Conservation (phyloP, 2,329 filamentous ascomycete species). For the Arthrobotrys sinensis region DNA sequence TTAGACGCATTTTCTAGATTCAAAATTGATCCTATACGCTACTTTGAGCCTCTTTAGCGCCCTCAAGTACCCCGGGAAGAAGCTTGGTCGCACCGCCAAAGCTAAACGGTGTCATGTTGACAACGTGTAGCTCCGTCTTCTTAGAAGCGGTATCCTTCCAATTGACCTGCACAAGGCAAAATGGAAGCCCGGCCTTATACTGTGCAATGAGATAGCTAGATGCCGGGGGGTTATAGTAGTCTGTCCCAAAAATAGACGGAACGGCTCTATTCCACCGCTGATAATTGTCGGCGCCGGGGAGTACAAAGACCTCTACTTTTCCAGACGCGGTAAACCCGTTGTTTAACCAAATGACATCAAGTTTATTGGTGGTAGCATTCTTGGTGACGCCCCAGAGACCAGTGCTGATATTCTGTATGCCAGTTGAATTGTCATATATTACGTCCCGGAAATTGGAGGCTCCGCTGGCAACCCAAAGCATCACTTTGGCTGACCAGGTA, state of each 20-base stretch:
- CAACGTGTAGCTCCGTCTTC: slow-evolving; percentile 3
- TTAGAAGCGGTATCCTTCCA: background rate
- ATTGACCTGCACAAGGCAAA: background rate
- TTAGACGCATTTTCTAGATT: too few species aligned
- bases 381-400: background rate
- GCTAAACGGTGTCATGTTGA: background rate
- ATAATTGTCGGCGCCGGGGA: background rate
- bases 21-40: too few species aligned
- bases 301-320: background rate
- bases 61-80: too few species aligned
- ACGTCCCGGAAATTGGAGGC: background rate
- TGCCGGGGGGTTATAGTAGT: background rate
- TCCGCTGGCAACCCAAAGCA: background rate
- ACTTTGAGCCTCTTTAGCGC: too few species aligned
- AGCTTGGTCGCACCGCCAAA: too few species aligned
- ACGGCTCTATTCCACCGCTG: background rate
- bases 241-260: background rate
- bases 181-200: background rate
- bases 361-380: background rate
- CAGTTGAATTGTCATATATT: background rate
- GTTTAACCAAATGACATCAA: background rate
- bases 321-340: slow-evolving; percentile 3
- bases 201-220: background rate
- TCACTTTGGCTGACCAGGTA: background rate
- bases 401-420: background rate